Conservation (phyloP, 1,284 basidiomycete genomes). For the Boletus holoroseus region DNA sequence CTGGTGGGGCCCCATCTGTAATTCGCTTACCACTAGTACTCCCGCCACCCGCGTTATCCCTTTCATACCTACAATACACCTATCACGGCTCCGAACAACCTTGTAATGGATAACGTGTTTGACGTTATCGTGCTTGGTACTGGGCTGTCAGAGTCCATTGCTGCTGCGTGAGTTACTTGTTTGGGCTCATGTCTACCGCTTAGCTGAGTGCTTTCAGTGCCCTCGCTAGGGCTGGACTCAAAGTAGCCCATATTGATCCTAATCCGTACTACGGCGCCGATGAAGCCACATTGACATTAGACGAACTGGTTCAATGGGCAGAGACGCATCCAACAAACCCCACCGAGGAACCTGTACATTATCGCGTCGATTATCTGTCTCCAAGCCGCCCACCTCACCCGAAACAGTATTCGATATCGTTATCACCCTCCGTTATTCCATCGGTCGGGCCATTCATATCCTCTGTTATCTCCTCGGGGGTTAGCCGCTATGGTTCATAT, state of each 20-base stretch:
- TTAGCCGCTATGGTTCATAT: constrained; percentile 88
- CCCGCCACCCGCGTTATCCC: no score
- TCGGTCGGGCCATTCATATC: constrained; percentile 78
- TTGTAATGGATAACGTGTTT: constrained; percentile 45
- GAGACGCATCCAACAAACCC: constrained; percentile 32
- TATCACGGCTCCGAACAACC: neutral
- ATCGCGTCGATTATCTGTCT: constrained; percentile 45
- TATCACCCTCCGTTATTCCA: constrained; percentile 79
- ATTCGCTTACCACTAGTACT: no score
- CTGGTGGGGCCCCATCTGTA: no score
- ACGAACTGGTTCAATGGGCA: constrained; percentile 75
- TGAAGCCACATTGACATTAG: constrained; percentile 76
- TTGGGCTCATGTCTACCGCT: neutral
- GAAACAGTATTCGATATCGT: constrained; percentile 80
- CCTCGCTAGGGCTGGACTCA: constrained; percentile 81
- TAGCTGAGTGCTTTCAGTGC: constrained; percentile 49
- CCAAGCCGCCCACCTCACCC: constrained; percentile 46
- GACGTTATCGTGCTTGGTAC: constrained; percentile 86
- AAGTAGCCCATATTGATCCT: constrained; percentile 82
- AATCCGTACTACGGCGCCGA: constrained; percentile 83
- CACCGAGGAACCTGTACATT: constrained; percentile 22
- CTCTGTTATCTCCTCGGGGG: constrained; percentile 77
- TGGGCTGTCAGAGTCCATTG: constrained; percentile 81
- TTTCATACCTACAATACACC: neutral
- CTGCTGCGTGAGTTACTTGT: constrained; percentile 68